These are phyloP conservation scores for Recurvomyces mirabilis DNA, from an alignment of 495 filamentous ascomycete species.

Conservation along the genomic window DNA sequence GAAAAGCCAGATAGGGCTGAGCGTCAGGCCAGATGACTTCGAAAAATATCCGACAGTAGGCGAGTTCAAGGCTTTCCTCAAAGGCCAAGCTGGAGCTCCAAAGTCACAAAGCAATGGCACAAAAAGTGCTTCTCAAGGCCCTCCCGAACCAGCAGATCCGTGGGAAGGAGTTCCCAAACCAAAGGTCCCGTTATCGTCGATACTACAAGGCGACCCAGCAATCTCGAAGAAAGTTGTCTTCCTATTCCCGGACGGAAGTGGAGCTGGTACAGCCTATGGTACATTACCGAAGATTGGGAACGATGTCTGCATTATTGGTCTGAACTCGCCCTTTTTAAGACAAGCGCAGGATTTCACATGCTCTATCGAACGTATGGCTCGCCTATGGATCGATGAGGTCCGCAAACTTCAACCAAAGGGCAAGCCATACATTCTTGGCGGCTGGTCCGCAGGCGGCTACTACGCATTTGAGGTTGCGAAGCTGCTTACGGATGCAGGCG, in stretches of 20 bases:
- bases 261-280: slow-evolving; percentile 21
- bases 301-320: slow-evolving; percentile 12
- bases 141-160: slow-evolving; percentile 7
- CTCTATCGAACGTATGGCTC: slow-evolving; percentile 15
- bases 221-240: slow-evolving; percentile 14
- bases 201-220: slow-evolving; percentile 19
- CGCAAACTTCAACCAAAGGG: slow-evolving; percentile 17
- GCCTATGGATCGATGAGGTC: slow-evolving; percentile 13
- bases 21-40: slow-evolving; percentile 32
- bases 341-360: slow-evolving; percentile 16
- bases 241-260: slow-evolving; percentile 25
- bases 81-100: not conserved
- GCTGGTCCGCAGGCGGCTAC: slow-evolving; percentile 21
- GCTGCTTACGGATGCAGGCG: slow-evolving; percentile 7
- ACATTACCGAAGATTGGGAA: slow-evolving; percentile 8
- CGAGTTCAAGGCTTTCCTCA: slow-evolving; percentile 33
- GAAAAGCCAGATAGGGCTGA: slow-evolving; percentile 26
- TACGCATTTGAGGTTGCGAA: slow-evolving; percentile 19
- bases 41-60: slow-evolving; percentile 32
- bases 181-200: slow-evolving; percentile 18
- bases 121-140: not conserved
- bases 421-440: slow-evolving; percentile 14
- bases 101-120: not conserved
- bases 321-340: slow-evolving; percentile 19
- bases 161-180: slow-evolving; percentile 19